Percentiles rank a stretch among this genome's conserved stretches.
Evolutionary conservation across 2,329 filamentous ascomycete species (phyloP).

Genomic region (Penicillium frequentans): DNA sequence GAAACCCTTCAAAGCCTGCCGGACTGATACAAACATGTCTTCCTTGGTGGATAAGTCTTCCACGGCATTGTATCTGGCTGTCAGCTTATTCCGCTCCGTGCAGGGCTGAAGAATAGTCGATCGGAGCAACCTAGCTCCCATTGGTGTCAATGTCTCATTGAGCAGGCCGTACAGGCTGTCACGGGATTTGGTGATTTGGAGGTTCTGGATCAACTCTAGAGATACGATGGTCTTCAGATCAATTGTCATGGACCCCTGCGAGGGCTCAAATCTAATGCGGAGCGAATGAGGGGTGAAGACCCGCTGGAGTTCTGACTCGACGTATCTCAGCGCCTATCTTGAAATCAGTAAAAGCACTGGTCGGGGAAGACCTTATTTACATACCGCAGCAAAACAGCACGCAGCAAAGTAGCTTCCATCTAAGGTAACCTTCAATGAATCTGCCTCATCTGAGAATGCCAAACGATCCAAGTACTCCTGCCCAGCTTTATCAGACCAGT

Average conservation of each 20-base stretch:
- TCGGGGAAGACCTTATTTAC: slow-evolving; percentile 24
- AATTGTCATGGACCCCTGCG: slow-evolving; percentile 93
- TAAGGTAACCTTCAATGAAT: slow-evolving; percentile 75
- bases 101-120: slow-evolving; percentile 88
- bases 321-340: slow-evolving; percentile 72
- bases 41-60: slow-evolving; percentile 80
- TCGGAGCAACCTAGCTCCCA: slow-evolving; percentile 80
- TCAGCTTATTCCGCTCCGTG: slow-evolving; percentile 68
- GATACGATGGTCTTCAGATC: slow-evolving; percentile 84
- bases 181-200: slow-evolving; percentile 73
- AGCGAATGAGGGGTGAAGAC: slow-evolving; percentile 77
- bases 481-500: slow-evolving; percentile 79
- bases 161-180: slow-evolving; percentile 82
- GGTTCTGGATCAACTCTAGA: slow-evolving; percentile 86
- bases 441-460: slow-evolving; percentile 77
- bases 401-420: slow-evolving; percentile 83
- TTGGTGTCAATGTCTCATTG: slow-evolving; percentile 81
- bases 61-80: slow-evolving; percentile 74
- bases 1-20: slow-evolving; percentile 72
- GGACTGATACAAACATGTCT: slow-evolving; percentile 77
- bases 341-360: slow-evolving; percentile 13
- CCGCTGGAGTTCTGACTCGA: slow-evolving; percentile 68
- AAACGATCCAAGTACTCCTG: slow-evolving; percentile 75
- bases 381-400: slow-evolving; percentile 81
- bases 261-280: slow-evolving; percentile 81